Conservation (phyloP, 177 flowering plant genomes). For the Vitis hybrid region DNA sequence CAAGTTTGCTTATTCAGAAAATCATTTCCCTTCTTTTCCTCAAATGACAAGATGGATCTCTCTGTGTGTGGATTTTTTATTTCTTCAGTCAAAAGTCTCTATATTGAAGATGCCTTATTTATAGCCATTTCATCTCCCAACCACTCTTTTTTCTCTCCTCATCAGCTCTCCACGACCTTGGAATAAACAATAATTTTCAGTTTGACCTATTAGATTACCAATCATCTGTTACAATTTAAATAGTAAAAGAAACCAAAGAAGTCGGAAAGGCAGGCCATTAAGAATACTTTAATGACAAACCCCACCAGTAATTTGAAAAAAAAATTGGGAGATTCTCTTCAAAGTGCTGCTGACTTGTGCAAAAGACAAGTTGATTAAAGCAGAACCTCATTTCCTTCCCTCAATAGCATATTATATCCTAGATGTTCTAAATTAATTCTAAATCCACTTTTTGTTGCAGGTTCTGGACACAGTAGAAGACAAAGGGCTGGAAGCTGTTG, state of each 20-base stretch:
- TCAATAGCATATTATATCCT: too few relatives aligned
- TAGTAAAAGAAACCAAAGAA: not conserved
- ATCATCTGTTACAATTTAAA: not conserved
- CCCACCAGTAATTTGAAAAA: too few relatives aligned
- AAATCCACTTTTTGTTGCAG: conserved; percentile 24
- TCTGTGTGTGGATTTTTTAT: not conserved
- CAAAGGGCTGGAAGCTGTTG: conserved; percentile 69
- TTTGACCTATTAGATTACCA: not conserved
- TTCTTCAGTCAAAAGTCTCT: not conserved
- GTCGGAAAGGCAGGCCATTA: not conserved
- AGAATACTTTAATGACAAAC: too few relatives aligned
- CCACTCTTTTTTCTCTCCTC: not conserved
- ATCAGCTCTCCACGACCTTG: not conserved
- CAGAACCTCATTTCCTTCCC: too few relatives aligned
- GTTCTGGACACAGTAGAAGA: conserved; percentile 70
- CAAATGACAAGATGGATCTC: not conserved
- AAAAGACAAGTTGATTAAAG: too few relatives aligned
- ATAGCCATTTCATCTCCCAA: not conserved
- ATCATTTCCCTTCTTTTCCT: not conserved
- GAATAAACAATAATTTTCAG: not conserved
- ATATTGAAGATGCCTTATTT: not conserved
- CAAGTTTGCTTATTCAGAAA: not conserved
- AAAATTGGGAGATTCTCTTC: too few relatives aligned
- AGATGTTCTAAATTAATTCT: not conserved
- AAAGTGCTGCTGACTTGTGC: too few relatives aligned